Conservation (phyloP, 2,329 filamentous ascomycete species). For the Nigrograna mackinnonii region DNA sequence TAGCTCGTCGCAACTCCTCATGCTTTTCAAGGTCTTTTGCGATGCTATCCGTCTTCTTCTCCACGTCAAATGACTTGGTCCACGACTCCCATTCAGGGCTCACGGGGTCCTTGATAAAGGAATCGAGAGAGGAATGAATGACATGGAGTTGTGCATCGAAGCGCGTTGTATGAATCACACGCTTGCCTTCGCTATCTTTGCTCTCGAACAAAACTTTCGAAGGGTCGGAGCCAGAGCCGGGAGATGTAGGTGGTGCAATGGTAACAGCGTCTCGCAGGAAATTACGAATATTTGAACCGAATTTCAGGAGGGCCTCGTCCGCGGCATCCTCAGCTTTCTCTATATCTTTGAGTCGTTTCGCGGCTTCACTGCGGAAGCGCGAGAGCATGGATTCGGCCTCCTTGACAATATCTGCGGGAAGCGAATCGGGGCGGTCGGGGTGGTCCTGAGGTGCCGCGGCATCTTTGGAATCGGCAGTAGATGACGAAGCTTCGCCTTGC, state of each 20-base stretch:
- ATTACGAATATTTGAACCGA: conserved; percentile 85
- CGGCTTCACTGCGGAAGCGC: conserved; percentile 74
- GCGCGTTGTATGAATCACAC: conserved; percentile 90
- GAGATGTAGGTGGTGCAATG: conserved; percentile 71
- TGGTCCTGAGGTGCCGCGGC: conserved; percentile 21
- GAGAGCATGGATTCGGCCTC: conserved; percentile 71
- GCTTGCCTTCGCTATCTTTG: conserved; percentile 85
- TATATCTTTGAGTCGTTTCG: conserved; percentile 84
- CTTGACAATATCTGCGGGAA: conserved; percentile 55
- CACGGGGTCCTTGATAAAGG: conserved; percentile 78
- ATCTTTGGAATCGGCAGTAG: conserved; percentile 15
- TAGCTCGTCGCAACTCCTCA: conserved; percentile 79
- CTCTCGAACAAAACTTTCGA: conserved; percentile 83
- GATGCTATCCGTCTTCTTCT: conserved; percentile 83
- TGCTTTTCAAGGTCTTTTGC: conserved; percentile 82
- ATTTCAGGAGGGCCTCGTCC: conserved; percentile 90
- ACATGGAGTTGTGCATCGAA: conserved; percentile 96
- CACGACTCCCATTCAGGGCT: conserved; percentile 76
- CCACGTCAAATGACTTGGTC: conserved; percentile 75
- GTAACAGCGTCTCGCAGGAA: conserved; percentile 90
- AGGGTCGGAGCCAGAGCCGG: conserved; percentile 49
- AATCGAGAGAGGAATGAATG: conserved; percentile 82
- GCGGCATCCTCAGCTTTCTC: conserved; percentile 93
- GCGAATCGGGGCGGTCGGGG: conserved; percentile 47
- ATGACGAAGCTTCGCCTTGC: conserved; percentile 21